phyloP scores from a whole-genome alignment of 1,284 basidiomycete genomes.

The Ceratobasidium sp. region DNA sequence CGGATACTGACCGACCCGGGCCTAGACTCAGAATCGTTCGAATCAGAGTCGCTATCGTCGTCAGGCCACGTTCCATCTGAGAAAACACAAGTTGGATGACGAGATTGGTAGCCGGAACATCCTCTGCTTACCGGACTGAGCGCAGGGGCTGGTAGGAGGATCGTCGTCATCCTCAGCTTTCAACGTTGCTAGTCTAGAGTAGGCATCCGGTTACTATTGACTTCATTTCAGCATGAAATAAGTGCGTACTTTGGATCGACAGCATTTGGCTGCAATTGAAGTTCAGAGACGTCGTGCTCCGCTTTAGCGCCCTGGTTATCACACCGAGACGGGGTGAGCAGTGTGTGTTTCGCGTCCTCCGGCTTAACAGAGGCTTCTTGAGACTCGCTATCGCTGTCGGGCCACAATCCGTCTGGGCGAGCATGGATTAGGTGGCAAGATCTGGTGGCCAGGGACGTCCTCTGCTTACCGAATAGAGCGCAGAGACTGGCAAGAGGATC shows the following conservation, averaged over 20 bases:
- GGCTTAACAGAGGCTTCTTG: no score
- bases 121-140: conserved; percentile 10
- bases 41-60: conserved; percentile 22
- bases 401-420: conserved; percentile 13
- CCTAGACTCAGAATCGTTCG: conserved; percentile 14
- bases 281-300: background rate
- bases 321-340: no score
- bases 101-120: background rate
- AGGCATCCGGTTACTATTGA: background rate
- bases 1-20: conserved; percentile 17
- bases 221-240: background rate
- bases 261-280: background rate
- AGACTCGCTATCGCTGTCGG: conserved; percentile 5
- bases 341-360: no score
- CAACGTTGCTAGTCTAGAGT: background rate
- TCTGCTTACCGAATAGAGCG: conserved; percentile 14
- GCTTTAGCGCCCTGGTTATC: conserved; percentile 10
- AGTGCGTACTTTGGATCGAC: background rate
- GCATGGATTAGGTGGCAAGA: background rate
- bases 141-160: background rate
- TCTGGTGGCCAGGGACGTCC: no score
- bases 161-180: conserved; percentile 10
- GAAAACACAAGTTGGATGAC: background rate
- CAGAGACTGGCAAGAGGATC: conserved; percentile 2
- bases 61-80: conserved; percentile 16